A percentile compares a stretch with the other conserved stretches of the same genome.
Conservation (phyloP, 768 basidiomycete genomes). For the Zangia roseola region DNA sequence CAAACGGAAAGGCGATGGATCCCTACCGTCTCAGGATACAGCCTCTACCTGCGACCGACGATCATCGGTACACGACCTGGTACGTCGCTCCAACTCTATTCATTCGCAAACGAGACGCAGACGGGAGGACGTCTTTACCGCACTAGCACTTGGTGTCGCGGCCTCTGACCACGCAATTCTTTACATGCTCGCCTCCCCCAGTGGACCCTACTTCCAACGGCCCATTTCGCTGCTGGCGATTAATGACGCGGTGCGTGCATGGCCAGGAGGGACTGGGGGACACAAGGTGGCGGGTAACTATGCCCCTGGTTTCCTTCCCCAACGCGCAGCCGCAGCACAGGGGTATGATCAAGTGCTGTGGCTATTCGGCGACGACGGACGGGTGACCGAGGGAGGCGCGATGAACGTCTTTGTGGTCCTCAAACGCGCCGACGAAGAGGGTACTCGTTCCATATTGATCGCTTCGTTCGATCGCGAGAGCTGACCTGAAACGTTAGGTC, state of each 20-base stretch:
- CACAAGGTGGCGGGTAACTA: constrained; percentile 69
- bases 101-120: background rate
- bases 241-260: constrained; percentile 73
- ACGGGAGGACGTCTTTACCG: background rate
- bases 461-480: too few species aligned
- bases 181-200: constrained; percentile 77
- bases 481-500: constrained; percentile 37
- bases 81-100: constrained; percentile 11
- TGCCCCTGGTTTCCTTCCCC: constrained; percentile 59
- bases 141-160: constrained; percentile 58
- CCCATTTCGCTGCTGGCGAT: constrained; percentile 60
- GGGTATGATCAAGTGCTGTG: constrained; percentile 82
- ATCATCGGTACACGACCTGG: constrained; percentile 50
- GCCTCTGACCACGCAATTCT: constrained; percentile 80
- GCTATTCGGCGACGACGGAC: constrained; percentile 63
- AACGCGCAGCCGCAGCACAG: constrained; percentile 57
- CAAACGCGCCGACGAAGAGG: constrained; percentile 51
- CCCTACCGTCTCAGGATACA: constrained; percentile 67
- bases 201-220: constrained; percentile 52
- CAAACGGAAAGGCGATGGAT: constrained; percentile 81
- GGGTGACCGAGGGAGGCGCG: constrained; percentile 59
- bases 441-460: constrained; percentile 36
- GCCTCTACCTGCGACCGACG: constrained; percentile 85
- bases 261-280: constrained; percentile 73
- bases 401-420: constrained; percentile 83